Base-by-base conservation (phyloP, 2,329 filamentous ascomycete genomes). In the Geosmithia putterillii region DNA sequence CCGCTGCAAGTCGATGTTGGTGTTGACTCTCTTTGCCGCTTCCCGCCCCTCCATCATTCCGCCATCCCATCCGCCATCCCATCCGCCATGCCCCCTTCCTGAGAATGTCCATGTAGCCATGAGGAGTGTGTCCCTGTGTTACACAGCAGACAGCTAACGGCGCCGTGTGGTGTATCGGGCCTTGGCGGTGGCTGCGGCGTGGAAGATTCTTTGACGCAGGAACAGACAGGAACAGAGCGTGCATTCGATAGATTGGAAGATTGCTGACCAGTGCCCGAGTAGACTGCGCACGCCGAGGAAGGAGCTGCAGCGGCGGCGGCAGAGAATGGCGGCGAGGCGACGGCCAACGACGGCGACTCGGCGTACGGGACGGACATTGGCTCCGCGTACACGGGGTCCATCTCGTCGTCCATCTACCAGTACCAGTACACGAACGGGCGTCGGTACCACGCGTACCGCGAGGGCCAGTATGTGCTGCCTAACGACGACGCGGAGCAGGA, bases 401-500 rank as follows among this genome's bases (percentile, higher is more conserved):
- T 64, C 21, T 53, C 54, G 17, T 61, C 58, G 3, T 60, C 58
- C 19, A 50, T 62, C n/a, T 54, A 56, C 38, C 45, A 59, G 25
- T 64, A 60, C 36, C 47, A 55, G 14, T 63, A 62, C 37, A 59
- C 66, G 43, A 58, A 67, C 46, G 64, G 60, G 8, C 57, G 63
- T 7, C 53, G 61, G 15, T 68, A 67, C 42, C 59, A 63, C 43
- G 52, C 49, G 38, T 61, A 56, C 48, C 56, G 56, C 18, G 55
- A 63, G 21, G 65, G 65, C 32, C 48, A 52, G 38, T 54, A 55
- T 41, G 34, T 47, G 14, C 41, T 57, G 2, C 55, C 54, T 6
- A 64, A 65, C 22, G 62, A 65, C 20, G 59, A 64, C 38, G 46
- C 47, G 3, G 61, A 66, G 43, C 60, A 65, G 41, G 58, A 64